Conservation (phyloP, 106 monocot species). For the Allium fistulosum region DNA sequence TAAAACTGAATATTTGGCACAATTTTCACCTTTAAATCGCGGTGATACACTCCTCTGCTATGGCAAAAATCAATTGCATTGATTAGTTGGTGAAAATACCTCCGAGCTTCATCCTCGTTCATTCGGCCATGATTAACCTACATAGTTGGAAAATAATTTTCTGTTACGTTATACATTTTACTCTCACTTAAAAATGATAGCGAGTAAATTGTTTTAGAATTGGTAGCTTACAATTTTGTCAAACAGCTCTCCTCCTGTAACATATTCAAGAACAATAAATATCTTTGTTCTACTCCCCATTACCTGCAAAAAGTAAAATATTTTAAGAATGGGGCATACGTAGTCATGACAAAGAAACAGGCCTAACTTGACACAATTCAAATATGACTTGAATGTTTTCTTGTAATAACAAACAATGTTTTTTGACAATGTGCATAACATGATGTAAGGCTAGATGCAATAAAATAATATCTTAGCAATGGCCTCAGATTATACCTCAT, state of each 20-base stretch:
- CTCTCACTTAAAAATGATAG: too few relatives aligned
- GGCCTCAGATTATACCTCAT: conserved; percentile 33
- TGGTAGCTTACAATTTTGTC: conserved; percentile 71
- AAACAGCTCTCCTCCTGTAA: conserved; percentile 88
- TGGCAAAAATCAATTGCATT: conserved; percentile 95
- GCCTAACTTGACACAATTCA: too few relatives aligned
- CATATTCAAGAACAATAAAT: conserved; percentile 75
- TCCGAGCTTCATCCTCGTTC: conserved; percentile 70
- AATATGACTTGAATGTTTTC: too few relatives aligned
- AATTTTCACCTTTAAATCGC: conserved; percentile 62
- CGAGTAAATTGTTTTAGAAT: too few relatives aligned
- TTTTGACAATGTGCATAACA: too few relatives aligned
- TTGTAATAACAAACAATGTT: too few relatives aligned
- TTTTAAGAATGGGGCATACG: too few relatives aligned
- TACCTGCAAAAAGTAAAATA: conserved; percentile 30
- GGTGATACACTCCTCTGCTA: conserved; percentile 85
- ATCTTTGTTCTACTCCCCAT: conserved; percentile 94
- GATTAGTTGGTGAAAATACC: conserved; percentile 82
- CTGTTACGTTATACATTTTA: too few relatives aligned
- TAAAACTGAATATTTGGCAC: not conserved
- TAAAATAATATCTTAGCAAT: not conserved
- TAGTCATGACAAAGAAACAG: too few relatives aligned
- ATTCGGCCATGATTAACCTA: conserved; percentile 71
- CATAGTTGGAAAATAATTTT: not conserved
- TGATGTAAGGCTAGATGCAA: too few relatives aligned